Base-by-base conservation (phyloP, 148 eudicot genomes). In the Fagopyrum esculentum region DNA sequence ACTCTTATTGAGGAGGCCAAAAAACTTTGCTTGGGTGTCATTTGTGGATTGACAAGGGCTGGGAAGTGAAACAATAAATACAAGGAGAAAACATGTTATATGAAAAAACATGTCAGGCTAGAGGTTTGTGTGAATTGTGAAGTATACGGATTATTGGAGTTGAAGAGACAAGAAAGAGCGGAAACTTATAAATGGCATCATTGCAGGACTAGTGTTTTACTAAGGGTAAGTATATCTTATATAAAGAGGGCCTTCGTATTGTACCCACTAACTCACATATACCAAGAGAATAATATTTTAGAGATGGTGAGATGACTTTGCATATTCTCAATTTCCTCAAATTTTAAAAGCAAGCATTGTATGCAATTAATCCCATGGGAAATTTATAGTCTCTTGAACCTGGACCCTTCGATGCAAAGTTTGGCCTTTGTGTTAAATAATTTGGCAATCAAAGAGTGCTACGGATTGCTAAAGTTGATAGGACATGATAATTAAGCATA, bases 1-100 rank as follows among this genome's bases (percentile, higher is more conserved):
- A 10, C 88, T 82, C 30, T 81, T 88, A 56, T 82, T 89, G 84
- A 91, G 80, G 69, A 89, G 83, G 56, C 73, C 61, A 81, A 93
- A 87, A 82, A 85, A 93, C 9, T 85, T 69, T 22, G 90, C 77
- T 63, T 91, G 97, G 57, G 78, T 76, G 48, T 77, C 73, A 30
- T 29, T 69, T 43, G 80, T 40, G 68, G 86, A 80, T 13, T 76
- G 77, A 45, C 46, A 75, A 74, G 72, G 60, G 71, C n/a, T 74
- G 43, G 75, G 59, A 3, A 81, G 68, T 12, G 81, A 78, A 45
- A 87, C 64, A 4, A 84, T 15, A 8, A 89, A 40, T 19, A 85
- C 7, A 73, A 84, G 12, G 75, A 74, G 78, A 44, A 85, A 75
- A 75, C 72, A 74, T 54, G 55, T 30, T 50, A 40, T 17, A 1